Evolutionary conservation across 2,329 filamentous ascomycete species (phyloP).

Genomic region (Didymella sp.): DNA sequence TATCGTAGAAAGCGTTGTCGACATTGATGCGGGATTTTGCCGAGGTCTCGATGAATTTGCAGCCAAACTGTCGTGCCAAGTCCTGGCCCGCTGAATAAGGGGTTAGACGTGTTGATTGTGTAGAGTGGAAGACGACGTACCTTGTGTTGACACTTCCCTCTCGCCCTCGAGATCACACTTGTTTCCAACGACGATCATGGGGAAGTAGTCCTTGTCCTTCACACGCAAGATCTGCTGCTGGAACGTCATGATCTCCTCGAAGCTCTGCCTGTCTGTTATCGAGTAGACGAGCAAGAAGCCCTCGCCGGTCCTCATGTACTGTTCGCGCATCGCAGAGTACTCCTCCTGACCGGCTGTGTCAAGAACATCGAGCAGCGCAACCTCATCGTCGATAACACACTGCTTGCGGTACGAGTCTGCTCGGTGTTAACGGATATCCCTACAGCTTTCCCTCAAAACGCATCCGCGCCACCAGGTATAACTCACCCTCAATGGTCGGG

Average conservation of each 20-base stretch:
- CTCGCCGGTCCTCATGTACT: constrained; percentile 99
- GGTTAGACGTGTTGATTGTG: constrained; percentile 27
- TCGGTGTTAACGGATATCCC: constrained; percentile 2
- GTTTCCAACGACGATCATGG: constrained; percentile 98
- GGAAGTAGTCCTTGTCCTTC: constrained; percentile 99
- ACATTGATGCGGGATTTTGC: constrained; percentile 98
- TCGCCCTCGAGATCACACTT: constrained; percentile 98
- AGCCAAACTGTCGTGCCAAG: constrained; percentile 85
- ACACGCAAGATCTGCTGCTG: constrained; percentile 98
- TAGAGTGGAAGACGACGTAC: constrained; percentile 59
- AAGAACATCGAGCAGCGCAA: constrained; percentile 94
- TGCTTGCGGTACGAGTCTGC: constrained; percentile 99
- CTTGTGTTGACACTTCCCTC: constrained; percentile 88
- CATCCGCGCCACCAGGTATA: background rate
- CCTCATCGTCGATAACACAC: constrained; percentile 98
- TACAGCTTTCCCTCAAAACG: background rate
- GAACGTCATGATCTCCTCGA: constrained; percentile 98
- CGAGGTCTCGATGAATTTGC: constrained; percentile 99
- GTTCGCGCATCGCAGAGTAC: constrained; percentile 98
- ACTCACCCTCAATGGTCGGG: constrained; percentile 94
- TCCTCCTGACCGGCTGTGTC: constrained; percentile 99
- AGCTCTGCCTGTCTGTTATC: constrained; percentile 95
- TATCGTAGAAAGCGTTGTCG: constrained; percentile 97
- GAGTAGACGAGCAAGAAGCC: constrained; percentile 98
- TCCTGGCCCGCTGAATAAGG: constrained; percentile 79